These are phyloP conservation scores for Pichia sp. DNA, from an alignment of 1,139 yeast genomes.

Conservation along the genomic window DNA sequence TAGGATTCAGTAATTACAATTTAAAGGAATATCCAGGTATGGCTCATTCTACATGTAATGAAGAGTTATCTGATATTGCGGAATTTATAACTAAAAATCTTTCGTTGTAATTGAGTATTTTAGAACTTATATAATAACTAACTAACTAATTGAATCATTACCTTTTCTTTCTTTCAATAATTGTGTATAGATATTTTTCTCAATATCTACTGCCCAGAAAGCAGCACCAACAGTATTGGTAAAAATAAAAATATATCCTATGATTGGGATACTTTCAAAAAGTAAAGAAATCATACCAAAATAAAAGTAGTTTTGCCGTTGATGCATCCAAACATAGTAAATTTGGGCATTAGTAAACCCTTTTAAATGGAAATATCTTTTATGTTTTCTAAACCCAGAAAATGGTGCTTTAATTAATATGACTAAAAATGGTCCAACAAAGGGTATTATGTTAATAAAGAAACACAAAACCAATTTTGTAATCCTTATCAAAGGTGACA, in stretches of 20 bases:
- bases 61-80: constrained; percentile 57
- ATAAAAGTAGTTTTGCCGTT: constrained; percentile 20
- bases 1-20: constrained; percentile 48
- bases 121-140: not conserved
- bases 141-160: not conserved
- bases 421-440: constrained; percentile 54
- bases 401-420: constrained; percentile 53
- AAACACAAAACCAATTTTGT: constrained; percentile 32
- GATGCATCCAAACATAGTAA: constrained; percentile 22
- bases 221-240: constrained; percentile 71
- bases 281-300: constrained; percentile 57
- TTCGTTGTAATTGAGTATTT: not conserved
- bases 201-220: constrained; percentile 49
- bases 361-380: constrained; percentile 55
- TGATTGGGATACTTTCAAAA: constrained; percentile 55
- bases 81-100: constrained; percentile 36
- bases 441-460: constrained; percentile 47
- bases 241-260: constrained; percentile 56
- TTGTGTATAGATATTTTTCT: constrained; percentile 14
- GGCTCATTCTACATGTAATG: constrained; percentile 61
- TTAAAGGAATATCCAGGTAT: constrained; percentile 60
- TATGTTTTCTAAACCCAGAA: constrained; percentile 50
- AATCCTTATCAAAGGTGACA: constrained; percentile 31
- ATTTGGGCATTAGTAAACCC: constrained; percentile 42
- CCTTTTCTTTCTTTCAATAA: not conserved